phyloP scores from a whole-genome alignment of 2,329 filamentous ascomycete genomes.

The Seiridium unicorne region DNA sequence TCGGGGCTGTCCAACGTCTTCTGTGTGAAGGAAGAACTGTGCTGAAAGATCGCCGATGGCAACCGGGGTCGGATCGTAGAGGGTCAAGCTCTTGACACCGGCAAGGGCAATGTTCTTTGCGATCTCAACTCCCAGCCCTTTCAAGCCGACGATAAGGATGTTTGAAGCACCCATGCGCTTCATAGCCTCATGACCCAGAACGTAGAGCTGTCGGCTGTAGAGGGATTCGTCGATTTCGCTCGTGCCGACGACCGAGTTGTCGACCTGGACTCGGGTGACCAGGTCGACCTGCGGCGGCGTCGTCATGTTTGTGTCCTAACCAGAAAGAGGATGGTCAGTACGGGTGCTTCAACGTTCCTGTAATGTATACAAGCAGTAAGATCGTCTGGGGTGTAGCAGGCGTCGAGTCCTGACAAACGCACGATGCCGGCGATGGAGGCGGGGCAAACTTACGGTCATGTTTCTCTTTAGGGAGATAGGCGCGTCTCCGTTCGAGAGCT shows the following conservation, averaged over 20 bases:
- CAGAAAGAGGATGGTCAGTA: conserved; percentile 14
- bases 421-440: background rate
- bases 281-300: conserved; percentile 55
- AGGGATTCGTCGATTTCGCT: conserved; percentile 70
- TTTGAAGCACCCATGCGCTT: conserved; percentile 98
- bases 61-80: conserved; percentile 85
- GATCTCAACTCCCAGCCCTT: conserved; percentile 94
- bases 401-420: background rate
- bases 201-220: conserved; percentile 73
- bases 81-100: conserved; percentile 93
- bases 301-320: conserved; percentile 48
- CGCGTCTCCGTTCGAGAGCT: conserved; percentile 60
- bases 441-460: conserved; percentile 54
- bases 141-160: conserved; percentile 85
- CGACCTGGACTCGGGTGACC: conserved; percentile 64
- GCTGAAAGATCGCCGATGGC: conserved; percentile 88
- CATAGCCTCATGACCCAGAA: conserved; percentile 80
- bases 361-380: background rate
- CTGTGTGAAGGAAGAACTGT: conserved; percentile 90
- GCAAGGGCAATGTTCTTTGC: conserved; percentile 98
- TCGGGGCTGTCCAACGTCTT: conserved; percentile 89
- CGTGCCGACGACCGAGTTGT: conserved; percentile 54
- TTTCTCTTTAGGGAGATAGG: conserved; percentile 56
- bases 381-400: background rate
- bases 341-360: no score